Evolutionary conservation across 2,329 filamentous ascomycete genomes (phyloP).

Genomic region (Neonectria hederae): DNA sequence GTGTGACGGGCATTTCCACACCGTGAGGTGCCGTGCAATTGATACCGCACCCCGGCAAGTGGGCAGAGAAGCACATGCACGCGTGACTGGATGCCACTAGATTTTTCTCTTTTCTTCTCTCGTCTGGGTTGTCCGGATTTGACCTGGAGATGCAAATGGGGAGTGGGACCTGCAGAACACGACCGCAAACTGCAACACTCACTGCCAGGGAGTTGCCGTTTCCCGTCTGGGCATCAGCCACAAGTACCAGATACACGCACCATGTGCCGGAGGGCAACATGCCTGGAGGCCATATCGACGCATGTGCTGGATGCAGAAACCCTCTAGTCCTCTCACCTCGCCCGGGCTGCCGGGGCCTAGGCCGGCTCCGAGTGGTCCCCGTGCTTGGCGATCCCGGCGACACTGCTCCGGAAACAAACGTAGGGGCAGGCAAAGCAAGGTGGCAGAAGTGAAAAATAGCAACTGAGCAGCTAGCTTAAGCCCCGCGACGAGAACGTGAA

Average conservation of each 20-base stretch:
- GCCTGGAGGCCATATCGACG: not conserved
- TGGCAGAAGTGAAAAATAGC: not conserved
- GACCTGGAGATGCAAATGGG: slow-evolving; percentile 8
- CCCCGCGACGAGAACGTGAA: not conserved
- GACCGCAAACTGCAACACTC: slow-evolving; percentile 10
- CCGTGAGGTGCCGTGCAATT: not conserved
- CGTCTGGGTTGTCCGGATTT: slow-evolving; percentile 12
- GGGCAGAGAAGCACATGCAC: slow-evolving; percentile 2
- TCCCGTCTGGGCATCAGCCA: slow-evolving; percentile 22
- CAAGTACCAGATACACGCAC: not conserved
- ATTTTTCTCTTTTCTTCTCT: slow-evolving; percentile 5
- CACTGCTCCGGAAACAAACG: slow-evolving; percentile 29
- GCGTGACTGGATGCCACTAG: slow-evolving; percentile 11
- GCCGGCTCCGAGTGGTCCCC: slow-evolving; percentile 22
- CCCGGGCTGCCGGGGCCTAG: slow-evolving; percentile 24
- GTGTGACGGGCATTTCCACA: slow-evolving; percentile 11
- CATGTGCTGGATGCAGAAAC: slow-evolving; percentile 6
- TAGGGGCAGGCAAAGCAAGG: not conserved
- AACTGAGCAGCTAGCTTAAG: not conserved
- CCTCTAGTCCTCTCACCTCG: slow-evolving; percentile 21
- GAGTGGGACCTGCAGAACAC: slow-evolving; percentile 21
- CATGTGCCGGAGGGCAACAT: not conserved
- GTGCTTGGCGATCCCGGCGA: slow-evolving; percentile 35
- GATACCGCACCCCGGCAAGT: not conserved
- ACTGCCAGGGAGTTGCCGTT: slow-evolving; percentile 11